Evolutionary conservation across 2,329 filamentous ascomycete species (phyloP), one percentile per base, ranked within the genome.

Genomic region (Ophiostoma sp.): DNA sequence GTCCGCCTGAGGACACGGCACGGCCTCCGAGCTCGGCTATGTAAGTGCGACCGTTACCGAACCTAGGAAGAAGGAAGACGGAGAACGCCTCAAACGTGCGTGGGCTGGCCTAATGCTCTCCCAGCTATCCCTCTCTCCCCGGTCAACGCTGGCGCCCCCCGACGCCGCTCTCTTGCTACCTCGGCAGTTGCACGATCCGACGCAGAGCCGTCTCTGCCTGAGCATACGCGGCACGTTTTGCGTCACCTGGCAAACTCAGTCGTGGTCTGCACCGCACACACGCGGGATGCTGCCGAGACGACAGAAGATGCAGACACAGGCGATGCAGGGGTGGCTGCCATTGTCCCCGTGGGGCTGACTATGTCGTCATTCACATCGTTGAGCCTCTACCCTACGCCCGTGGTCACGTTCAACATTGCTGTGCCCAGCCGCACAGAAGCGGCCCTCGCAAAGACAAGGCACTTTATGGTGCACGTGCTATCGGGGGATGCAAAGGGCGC

Each of bases 291-390:
- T 9, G 40, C 16, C 12, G 11, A 60, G 44, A 65, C 66, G 5
- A 62, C 70, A 44, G 41, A 27, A 12, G 9, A 18, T 9, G 11
- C 42, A 27, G 63, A 42, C 11, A 42, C 45, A 5, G 18, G 18
- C 41, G 42, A 64, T 11, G 18, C 42, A 6, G 55, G 27, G 18
- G 9, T 27, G 18, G 55, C 18, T 11, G 55, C 55, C 8, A 9
- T 11, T 18, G 74, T 81, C 75, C 5, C 79, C 81, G 69, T 72
- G 44, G 85, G 81, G 64, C 84, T 87, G 81, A 87, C 85, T 44
- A 84, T 86, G 78, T 87, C 85, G 6, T 86, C 84, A 2, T 82
- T 87, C 71, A 84, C 84, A 2, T 85, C 84, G 0, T 76, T 87
- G 40, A 80, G 82, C 16, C 78, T 87, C 18, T 72, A 74, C n/a